Conservation (phyloP, 495 filamentous ascomycete species). For the Talaromyces nanjingensis region DNA sequence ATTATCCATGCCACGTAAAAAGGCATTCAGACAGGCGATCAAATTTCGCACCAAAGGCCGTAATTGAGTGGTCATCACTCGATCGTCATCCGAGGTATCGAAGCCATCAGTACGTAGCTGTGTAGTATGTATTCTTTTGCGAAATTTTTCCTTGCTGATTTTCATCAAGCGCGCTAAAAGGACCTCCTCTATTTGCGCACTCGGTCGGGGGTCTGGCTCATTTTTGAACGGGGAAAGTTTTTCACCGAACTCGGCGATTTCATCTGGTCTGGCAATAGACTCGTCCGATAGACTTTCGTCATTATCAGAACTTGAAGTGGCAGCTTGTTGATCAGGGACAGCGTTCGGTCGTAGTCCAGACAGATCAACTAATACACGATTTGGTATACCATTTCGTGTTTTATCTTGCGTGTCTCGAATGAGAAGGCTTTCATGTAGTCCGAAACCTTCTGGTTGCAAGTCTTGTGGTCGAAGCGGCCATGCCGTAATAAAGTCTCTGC, state of each 20-base stretch:
- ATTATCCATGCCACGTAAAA: not conserved
- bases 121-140: not conserved
- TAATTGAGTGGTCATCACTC: not conserved
- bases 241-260: too few relatives aligned
- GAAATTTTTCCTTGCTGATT: not conserved
- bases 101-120: not conserved
- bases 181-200: not conserved
- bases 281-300: not conserved
- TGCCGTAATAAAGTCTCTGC: not conserved
- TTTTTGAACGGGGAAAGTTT: not conserved
- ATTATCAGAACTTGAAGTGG: not conserved
- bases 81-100: not conserved
- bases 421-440: not conserved
- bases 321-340: not conserved
- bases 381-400: not conserved
- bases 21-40: not conserved
- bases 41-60: not conserved
- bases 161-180: not conserved
- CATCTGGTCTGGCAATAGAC: not conserved
- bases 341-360: not conserved
- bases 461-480: not conserved
- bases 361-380: not conserved
- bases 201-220: not conserved
- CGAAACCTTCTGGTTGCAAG: not conserved
- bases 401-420: not conserved